These are phyloP conservation scores for Eruca vesicaria DNA, from an alignment of 441 rosid genomes.

Conservation along the genomic window DNA sequence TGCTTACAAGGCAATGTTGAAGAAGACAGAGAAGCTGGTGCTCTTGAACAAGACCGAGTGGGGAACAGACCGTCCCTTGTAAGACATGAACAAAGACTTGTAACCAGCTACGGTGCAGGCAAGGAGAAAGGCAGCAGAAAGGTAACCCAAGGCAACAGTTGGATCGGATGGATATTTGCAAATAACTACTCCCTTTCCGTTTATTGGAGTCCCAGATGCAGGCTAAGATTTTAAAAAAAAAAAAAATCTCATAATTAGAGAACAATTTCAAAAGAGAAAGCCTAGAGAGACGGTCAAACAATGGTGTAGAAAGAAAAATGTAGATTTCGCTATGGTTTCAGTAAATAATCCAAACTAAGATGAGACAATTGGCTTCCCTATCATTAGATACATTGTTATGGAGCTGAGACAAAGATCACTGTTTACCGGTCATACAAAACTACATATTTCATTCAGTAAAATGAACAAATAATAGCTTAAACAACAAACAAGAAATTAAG, in stretches of 20 bases:
- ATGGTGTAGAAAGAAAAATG: background rate
- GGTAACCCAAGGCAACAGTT: slow-evolving; percentile 61
- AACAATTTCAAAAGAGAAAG: background rate
- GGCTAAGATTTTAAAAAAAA: slow-evolving; percentile 52
- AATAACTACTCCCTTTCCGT: slow-evolving; percentile 66
- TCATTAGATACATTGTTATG: background rate
- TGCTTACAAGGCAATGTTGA: slow-evolving; percentile 85
- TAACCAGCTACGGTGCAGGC: slow-evolving; percentile 60
- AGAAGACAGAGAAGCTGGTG: slow-evolving; percentile 67
- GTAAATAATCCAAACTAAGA: background rate
- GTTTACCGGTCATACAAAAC: background rate
- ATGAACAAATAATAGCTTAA: background rate
- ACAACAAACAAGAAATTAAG: background rate
- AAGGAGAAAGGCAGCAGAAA: slow-evolving; percentile 69
- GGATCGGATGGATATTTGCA: slow-evolving; percentile 95
- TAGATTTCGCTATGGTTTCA: background rate
- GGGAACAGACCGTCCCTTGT: slow-evolving; percentile 83
- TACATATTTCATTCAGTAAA: background rate
- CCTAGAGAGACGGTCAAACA: background rate
- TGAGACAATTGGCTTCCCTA: background rate
- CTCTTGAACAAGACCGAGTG: slow-evolving; percentile 63
- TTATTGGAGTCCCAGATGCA: slow-evolving; percentile 68
- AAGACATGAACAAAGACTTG: slow-evolving; percentile 73
- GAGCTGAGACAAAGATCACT: background rate
- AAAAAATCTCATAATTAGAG: background rate